Evolutionary conservation across 768 basidiomycete genomes (phyloP).

Genomic region (Naganishia vaughanmartiniae): DNA sequence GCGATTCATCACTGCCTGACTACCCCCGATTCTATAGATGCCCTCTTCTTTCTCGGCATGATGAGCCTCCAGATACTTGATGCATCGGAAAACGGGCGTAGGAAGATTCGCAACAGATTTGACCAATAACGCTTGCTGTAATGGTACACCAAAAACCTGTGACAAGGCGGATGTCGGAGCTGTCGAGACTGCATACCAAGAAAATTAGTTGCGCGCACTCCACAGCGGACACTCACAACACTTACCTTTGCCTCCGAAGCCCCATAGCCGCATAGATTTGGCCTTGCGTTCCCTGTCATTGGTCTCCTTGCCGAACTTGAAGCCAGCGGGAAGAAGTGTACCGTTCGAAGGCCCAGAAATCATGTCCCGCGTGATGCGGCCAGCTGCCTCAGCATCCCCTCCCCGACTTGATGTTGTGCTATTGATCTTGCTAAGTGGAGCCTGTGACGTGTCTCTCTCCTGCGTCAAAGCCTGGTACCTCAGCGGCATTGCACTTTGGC

Average conservation of each 20-base stretch:
- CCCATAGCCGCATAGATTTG: constrained; percentile 91
- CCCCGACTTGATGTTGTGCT: neutral
- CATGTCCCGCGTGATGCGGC: constrained; percentile 54
- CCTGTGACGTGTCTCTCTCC: constrained; percentile 7
- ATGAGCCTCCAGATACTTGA: constrained; percentile 91
- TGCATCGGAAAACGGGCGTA: constrained; percentile 89
- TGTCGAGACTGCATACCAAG: constrained; percentile 7
- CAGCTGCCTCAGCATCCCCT: constrained; percentile 20
- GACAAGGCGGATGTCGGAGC: constrained; percentile 47
- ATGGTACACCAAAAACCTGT: constrained; percentile 81
- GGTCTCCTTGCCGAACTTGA: constrained; percentile 68
- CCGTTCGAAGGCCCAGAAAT: constrained; percentile 87
- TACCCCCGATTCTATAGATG: constrained; percentile 91
- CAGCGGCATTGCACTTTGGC: constrained; percentile 18
- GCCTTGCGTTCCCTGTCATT: constrained; percentile 82
- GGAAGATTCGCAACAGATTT: constrained; percentile 86
- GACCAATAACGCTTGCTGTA: constrained; percentile 83
- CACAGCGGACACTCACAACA: constrained; percentile 23
- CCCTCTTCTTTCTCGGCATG: constrained; percentile 95
- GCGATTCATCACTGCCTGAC: constrained; percentile 88
- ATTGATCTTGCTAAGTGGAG: neutral
- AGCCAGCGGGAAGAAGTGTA: constrained; percentile 77
- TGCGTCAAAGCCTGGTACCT: constrained; percentile 23
- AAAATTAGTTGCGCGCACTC: neutral
- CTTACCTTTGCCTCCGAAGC: constrained; percentile 65